These are phyloP conservation scores for Trametopsis cervina DNA, from an alignment of 768 basidiomycete species.

Conservation along the genomic window DNA sequence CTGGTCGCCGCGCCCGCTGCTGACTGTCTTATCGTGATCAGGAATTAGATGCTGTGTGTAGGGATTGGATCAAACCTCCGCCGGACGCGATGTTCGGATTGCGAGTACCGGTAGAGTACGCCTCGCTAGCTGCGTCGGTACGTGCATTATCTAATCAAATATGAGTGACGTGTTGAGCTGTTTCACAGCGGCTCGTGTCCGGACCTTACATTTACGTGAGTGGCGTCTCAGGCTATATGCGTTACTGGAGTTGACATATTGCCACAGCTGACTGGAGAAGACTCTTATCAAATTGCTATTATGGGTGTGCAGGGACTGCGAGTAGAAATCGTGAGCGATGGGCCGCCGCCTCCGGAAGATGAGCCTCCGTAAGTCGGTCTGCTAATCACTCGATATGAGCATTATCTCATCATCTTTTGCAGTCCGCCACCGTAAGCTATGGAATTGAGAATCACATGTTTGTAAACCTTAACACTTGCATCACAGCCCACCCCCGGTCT, in stretches of 20 bases:
- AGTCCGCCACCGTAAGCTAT: constrained; percentile 47
- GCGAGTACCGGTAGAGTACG: constrained; percentile 83
- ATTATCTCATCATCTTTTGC: constrained; percentile 2
- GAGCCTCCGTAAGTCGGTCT: constrained; percentile 64
- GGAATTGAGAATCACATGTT: constrained; percentile 11
- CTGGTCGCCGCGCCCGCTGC: constrained; percentile 3
- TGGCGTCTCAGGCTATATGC: constrained; percentile 15
- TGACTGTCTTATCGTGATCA: constrained; percentile 23
- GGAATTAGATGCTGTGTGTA: constrained; percentile 76
- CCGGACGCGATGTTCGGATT: constrained; percentile 70
- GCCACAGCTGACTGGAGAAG: constrained; percentile 73
- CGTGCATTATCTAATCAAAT: constrained; percentile 28
- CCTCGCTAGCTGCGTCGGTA: constrained; percentile 78
- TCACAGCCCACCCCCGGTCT: constrained; percentile 58
- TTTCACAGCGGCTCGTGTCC: constrained; percentile 60
- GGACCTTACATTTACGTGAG: constrained; percentile 81
- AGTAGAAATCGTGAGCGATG: constrained; percentile 83
- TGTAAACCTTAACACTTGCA: constrained; percentile 9
- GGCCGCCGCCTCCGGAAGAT: constrained; percentile 69
- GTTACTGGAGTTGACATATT: constrained; percentile 9
- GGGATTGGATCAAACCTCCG: constrained; percentile 84
- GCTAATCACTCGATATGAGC: not conserved
- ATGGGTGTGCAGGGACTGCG: constrained; percentile 76
- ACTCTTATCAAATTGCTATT: constrained; percentile 85
- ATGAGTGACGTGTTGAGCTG: no score